phyloP scores from a whole-genome alignment of 768 basidiomycete species.

The Termitomyces titanicus region DNA sequence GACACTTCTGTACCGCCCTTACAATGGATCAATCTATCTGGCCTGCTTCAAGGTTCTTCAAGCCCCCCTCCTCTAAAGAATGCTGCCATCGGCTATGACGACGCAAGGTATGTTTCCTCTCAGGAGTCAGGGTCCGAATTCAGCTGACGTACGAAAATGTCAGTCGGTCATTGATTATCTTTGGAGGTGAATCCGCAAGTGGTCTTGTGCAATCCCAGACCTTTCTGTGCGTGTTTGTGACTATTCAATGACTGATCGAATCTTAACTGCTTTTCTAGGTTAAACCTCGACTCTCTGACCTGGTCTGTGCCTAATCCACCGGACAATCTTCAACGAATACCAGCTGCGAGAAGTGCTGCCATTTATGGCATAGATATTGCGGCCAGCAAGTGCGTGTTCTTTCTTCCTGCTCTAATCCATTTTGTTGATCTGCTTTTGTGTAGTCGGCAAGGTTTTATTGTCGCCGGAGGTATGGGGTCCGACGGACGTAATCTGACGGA shows the following conservation, averaged over 20 bases:
- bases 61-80: slow-evolving; percentile 65
- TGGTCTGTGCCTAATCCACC: slow-evolving; percentile 63
- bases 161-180: slow-evolving; percentile 61
- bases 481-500: slow-evolving; percentile 56
- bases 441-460: slow-evolving; percentile 71
- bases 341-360: slow-evolving; percentile 63
- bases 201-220: slow-evolving; percentile 63
- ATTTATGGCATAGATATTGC: slow-evolving; percentile 68
- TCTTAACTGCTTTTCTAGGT: slow-evolving; percentile 31
- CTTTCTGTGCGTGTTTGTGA: slow-evolving; percentile 48
- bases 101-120: slow-evolving; percentile 30
- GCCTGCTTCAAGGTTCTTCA: slow-evolving; percentile 48
- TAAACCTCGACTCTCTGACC: slow-evolving; percentile 55
- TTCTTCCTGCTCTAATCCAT: not conserved
- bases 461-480: slow-evolving; percentile 68
- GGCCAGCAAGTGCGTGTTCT: slow-evolving; percentile 70
- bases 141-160: slow-evolving; percentile 14
- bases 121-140: not conserved
- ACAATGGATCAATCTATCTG: slow-evolving; percentile 74
- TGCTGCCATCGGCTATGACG: slow-evolving; percentile 64
- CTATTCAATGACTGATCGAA: not conserved
- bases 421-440: slow-evolving; percentile 12
- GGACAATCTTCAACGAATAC: slow-evolving; percentile 38
- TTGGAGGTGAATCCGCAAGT: slow-evolving; percentile 70
- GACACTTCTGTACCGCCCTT: slow-evolving; percentile 56